Evolutionary conservation across 257 asterid species (phyloP), one percentile per base, ranked within the genome.

Genomic region (Capsicum baccatum): DNA sequence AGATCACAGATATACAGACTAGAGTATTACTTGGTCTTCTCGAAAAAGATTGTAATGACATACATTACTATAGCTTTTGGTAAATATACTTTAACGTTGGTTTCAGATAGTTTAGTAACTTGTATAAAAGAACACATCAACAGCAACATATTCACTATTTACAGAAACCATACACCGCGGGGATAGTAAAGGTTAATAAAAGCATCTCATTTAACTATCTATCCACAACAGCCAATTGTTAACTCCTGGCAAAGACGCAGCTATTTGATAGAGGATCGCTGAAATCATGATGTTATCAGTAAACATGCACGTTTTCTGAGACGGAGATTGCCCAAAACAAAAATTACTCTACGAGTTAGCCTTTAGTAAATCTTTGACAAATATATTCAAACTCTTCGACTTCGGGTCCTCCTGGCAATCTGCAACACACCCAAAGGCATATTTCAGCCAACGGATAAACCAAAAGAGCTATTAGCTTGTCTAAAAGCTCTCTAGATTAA

Each of bases 331-430:
- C 47, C 9, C 82, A 26, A 78, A 76, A 78, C 26, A 54, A 50
- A 76, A 52, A 33, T 35, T 54, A 60, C 74, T 58, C 67, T 59
- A 54, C 73, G n/a, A 59, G 78, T 35, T 62, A 52, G 48, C 50
- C 84, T 21, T 63, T 21, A 21, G 59, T 48, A 0, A 62, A 60
- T 63, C 76, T 63, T 47, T 62, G 59, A 21, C 26, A 44, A 62
- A 66, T 6, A 63, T 60, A 48, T 44, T 88, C 87, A 88, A 79
- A 83, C 82, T 83, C 88, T 91, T 59, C 66, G 89, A 81, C 90
- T 91, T 70, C 88, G 89, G 68, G 86, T 88, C 89, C 92, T 89
- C 35, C 90, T 85, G 17, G 86, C 87, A 82, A 84, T 70, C 96
- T 91, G 93, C 21, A 85, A 79, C 10, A 63, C 10, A 71, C 21